phyloP scores from a whole-genome alignment of 371 early-diverging fungal species.

The Parasitella parasitica region DNA sequence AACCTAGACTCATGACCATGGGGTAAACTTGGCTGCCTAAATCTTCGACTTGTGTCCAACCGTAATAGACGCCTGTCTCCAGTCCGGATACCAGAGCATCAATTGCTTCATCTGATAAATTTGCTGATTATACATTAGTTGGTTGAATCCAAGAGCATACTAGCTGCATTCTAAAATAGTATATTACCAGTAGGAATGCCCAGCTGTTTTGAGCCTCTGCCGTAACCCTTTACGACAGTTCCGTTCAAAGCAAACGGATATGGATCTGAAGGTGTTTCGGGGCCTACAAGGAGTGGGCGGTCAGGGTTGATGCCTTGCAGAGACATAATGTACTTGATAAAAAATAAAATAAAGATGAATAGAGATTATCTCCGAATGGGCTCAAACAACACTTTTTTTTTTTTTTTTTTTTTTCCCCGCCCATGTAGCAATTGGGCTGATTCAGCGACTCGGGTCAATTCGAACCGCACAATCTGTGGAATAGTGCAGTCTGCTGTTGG shows the following conservation, averaged over 20 bases:
- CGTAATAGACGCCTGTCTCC: conserved; percentile 92
- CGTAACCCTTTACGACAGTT: conserved; percentile 87
- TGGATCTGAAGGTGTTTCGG: conserved; percentile 54
- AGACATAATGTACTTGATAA: not conserved
- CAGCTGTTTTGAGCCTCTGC: conserved; percentile 93
- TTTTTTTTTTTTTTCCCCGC: not conserved
- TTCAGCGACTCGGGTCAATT: too few species aligned
- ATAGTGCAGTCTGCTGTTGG: too few species aligned
- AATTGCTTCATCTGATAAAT: conserved; percentile 83
- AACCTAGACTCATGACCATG: conserved; percentile 98
- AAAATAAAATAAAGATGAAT: not conserved
- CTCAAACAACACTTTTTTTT: not conserved
- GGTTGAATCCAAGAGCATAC: too few species aligned
- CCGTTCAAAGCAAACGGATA: conserved; percentile 79
- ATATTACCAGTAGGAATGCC: conserved; percentile 94
- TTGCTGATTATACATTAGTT: too few species aligned
- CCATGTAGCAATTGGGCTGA: too few species aligned
- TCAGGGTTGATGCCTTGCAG: conserved; percentile 34
- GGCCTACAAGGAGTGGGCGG: conserved; percentile 62
- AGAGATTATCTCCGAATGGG: not conserved
- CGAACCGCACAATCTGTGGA: too few species aligned
- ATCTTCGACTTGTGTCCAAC: conserved; percentile 82
- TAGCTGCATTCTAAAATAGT: too few species aligned
- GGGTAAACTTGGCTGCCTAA: conserved; percentile 65
- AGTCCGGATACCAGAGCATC: conserved; percentile 61